Base-by-base conservation (phyloP, 2,329 filamentous ascomycete genomes). In the Fusarium solani-melongenae region DNA sequence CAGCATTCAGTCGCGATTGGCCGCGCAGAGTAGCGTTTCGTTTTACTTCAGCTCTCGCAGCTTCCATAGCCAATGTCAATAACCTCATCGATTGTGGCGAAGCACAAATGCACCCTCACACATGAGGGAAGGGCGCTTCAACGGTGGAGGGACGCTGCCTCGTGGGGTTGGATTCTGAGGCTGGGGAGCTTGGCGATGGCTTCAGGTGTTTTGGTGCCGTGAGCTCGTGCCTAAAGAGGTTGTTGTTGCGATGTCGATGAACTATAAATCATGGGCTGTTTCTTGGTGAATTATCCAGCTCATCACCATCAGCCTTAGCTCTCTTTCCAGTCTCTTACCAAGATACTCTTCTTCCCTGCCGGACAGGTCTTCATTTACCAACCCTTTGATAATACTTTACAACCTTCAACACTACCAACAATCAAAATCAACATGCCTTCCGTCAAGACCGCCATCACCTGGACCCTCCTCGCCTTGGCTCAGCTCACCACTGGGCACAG, bases 401-500 rank as follows among this genome's bases (percentile, higher is more conserved):
- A 44, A 44, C 5, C 39, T 44, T 15, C 20, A 14, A 22, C 20
- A 22, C 39, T 14, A 44, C 22, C 12, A 14, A 14, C 39, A 22
- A 22, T 44, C 6, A 44, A 39, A 22, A 29, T 31, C 55, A 58
- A 24, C 15, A 58, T 58, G 55, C 24, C 22, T 39, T 15, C 57
- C 27, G 10, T 59, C 38, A 59, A 59, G 57, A 24, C n/a, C 27
- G 31, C 41, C 11, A 29, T 60, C n/a, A 29, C 56, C 24, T 10
- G 22, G 38, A 29, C 57, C 22, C 7, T 38, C 12, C 82, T 49
- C 4, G 92, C 81, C 39, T 86, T 84, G 9, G 78, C 86, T 76
- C 83, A 87, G 72, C 85, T 92, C 61, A 90, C 88, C 71, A 85
- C 89, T 72, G 89, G 87, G 77, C 91, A 92, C 84, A 86, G 86